Evolutionary conservation across 1,139 yeast genomes (phyloP).

Genomic region (Pichia sp.): DNA sequence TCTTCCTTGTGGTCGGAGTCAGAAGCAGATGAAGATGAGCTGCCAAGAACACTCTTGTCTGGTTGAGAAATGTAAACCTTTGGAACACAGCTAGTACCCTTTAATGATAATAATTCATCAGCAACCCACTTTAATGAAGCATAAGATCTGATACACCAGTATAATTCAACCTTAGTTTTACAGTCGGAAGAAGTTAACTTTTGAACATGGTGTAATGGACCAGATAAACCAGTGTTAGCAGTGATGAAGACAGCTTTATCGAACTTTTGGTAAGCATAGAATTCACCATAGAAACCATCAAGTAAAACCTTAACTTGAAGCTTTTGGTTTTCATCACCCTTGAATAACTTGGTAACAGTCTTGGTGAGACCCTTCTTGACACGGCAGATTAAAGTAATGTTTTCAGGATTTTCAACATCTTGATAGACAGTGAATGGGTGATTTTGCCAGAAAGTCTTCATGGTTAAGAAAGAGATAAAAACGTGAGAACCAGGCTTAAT

Average conservation of each 20-base stretch:
- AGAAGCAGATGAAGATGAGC: neutral
- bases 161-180: conserved; percentile 38
- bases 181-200: conserved; percentile 23
- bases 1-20: conserved; percentile 1
- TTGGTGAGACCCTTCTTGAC: conserved; percentile 37
- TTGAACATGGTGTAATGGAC: conserved; percentile 36
- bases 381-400: conserved; percentile 37
- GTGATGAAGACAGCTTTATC: conserved; percentile 59
- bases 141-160: conserved; percentile 50
- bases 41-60: neutral
- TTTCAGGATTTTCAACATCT: conserved; percentile 19
- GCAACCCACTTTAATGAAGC: conserved; percentile 52
- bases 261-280: conserved; percentile 57
- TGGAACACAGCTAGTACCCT: conserved; percentile 36
- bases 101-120: conserved; percentile 39
- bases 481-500: conserved; percentile 56
- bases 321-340: neutral
- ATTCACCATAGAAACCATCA: conserved; percentile 42
- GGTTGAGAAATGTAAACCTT: conserved; percentile 43
- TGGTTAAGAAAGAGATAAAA: conserved; percentile 43
- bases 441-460: conserved; percentile 39
- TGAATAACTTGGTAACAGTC: conserved; percentile 33
- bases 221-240: conserved; percentile 78
- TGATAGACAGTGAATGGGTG: conserved; percentile 40
- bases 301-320: conserved; percentile 41